phyloP scores from a whole-genome alignment of 306 rosid genomes.

The Cajanus cajan region DNA sequence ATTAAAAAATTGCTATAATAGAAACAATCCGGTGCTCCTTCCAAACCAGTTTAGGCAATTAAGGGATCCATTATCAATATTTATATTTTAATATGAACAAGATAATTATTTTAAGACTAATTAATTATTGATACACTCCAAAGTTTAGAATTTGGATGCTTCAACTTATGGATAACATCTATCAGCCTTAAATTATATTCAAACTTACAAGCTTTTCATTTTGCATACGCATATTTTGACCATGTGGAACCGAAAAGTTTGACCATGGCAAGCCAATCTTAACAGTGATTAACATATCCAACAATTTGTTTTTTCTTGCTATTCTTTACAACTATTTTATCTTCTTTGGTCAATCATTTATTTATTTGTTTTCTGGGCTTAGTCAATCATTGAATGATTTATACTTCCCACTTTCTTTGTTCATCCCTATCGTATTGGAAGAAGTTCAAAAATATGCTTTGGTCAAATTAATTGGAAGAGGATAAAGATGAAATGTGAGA shows the following conservation, averaged over 20 bases:
- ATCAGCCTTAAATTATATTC: background rate
- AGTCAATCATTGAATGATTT: constrained; percentile 26
- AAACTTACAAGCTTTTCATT: background rate
- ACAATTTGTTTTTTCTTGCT: background rate
- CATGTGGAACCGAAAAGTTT: background rate
- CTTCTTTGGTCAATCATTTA: background rate
- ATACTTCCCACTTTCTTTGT: background rate
- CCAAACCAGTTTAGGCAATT: background rate
- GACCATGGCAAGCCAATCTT: background rate
- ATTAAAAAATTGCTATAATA: background rate
- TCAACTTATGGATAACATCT: background rate
- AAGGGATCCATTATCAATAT: background rate
- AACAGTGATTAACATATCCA: background rate
- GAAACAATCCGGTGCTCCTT: background rate
- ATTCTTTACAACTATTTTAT: background rate
- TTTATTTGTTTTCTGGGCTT: background rate
- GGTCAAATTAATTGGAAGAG: constrained; percentile 13
- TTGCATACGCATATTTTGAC: background rate
- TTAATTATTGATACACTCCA: background rate
- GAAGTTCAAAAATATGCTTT: background rate
- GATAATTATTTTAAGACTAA: background rate
- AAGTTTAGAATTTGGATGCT: background rate
- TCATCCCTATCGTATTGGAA: background rate
- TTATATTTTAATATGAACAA: background rate
- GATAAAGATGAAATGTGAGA: constrained; percentile 27